These are phyloP conservation scores for Posidonia oceanica DNA, from an alignment of 116 monocot genomes.

Conservation along the genomic window DNA sequence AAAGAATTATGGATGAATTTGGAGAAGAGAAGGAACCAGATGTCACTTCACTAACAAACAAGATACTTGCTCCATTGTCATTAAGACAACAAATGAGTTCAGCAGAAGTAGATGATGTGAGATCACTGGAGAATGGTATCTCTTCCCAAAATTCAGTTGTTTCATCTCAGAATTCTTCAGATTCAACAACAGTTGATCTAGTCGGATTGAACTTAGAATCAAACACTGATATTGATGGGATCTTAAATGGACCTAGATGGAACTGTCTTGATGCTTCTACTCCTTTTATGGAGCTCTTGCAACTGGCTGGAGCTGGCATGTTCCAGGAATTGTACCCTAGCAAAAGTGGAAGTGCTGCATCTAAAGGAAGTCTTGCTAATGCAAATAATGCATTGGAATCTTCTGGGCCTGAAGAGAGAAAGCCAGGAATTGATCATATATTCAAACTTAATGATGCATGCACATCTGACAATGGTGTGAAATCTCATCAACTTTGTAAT, in stretches of 20 bases:
- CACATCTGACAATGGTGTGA: too few relatives aligned
- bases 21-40: too few relatives aligned
- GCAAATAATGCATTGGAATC: constrained; percentile 6
- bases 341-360: constrained; percentile 9
- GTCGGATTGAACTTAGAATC: constrained; percentile 10
- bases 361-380: background rate
- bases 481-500: too few relatives aligned
- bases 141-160: constrained; percentile 50
- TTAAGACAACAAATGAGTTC: background rate
- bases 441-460: background rate
- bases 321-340: constrained; percentile 9
- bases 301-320: constrained; percentile 15
- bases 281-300: constrained; percentile 31
- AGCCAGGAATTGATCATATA: constrained; percentile 1
- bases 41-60: background rate
- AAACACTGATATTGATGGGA: constrained; percentile 16
- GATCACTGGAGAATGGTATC: constrained; percentile 31
- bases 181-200: constrained; percentile 19
- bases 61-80: background rate
- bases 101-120: constrained; percentile 23
- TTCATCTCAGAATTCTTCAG: constrained; percentile 52
- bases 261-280: constrained; percentile 18
- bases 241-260: constrained; percentile 8
- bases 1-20: background rate
- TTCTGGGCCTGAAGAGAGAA: constrained; percentile 8